Base-by-base conservation (phyloP, 768 basidiomycete genomes). In the Boletales sp. region DNA sequence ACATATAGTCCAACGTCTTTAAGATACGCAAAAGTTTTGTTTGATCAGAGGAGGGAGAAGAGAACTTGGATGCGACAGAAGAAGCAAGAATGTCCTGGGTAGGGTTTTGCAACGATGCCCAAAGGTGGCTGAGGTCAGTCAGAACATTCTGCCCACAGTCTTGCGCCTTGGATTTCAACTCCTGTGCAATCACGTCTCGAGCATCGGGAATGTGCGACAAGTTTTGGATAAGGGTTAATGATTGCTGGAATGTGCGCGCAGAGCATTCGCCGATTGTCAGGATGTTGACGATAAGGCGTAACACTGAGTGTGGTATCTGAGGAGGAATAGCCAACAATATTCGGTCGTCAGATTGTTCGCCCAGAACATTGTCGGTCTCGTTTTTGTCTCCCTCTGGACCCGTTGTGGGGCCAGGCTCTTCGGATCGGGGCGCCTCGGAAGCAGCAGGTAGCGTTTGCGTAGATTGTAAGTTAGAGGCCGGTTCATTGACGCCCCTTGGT, bases 1-100 rank as follows among this genome's bases (percentile, higher is more conserved):
- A 93, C 83, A 97, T 94, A 67, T 94, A 95, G 65, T 98, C 97
- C 62, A 99, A 88, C 10, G 95, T 97, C 73, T 98, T 99, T 56
- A 99, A 75, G 13, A 99, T 87, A 12, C 97, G 80, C 8, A 99
- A 76, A 5, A 99, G 80, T 69, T 97, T 97, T n/a, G 97, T 94
- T 73, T 99, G 97, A 38, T 84, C 82, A 0, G 94, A 94, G 1
- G 94, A 94, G 2, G 94, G 86, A 1, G 93, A 84, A 1, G 95
- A 95, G 73, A 99, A 98, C 60, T 87, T 91, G 40, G 87, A 81
- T 8, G 95, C 84, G 7, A 90, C 82, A 4, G 84, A 78, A 39
- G 81, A 83, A 14, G 85, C 74, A 19, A 83, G 69, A 13, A 79
- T 72, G 46, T 83, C 84, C 18, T 72, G 76, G 42, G 76, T 69